Evolutionary conservation across 2,329 filamentous ascomycete species (phyloP).

Genomic region (Bretziella fagacearum): DNA sequence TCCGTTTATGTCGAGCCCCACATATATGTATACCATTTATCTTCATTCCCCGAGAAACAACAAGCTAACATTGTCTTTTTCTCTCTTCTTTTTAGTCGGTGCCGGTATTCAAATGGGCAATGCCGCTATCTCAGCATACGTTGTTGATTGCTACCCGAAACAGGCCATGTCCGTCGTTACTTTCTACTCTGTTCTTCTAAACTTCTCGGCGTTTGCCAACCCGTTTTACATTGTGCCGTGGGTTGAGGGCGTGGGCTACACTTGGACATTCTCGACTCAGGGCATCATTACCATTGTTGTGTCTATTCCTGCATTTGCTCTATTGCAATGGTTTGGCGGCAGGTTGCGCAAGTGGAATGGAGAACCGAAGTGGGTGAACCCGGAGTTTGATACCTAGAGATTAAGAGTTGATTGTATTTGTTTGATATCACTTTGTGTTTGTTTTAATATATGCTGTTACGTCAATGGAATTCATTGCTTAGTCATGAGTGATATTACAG

Average conservation of each 20-base stretch:
- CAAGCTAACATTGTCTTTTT: constrained; percentile 1
- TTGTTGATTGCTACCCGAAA: constrained; percentile 38
- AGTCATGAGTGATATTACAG: not conserved
- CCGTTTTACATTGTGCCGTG: constrained; percentile 34
- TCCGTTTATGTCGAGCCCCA: not conserved
- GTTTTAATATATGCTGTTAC: not conserved
- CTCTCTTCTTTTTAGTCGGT: constrained; percentile 25
- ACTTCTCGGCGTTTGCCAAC: constrained; percentile 30
- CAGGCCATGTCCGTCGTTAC: constrained; percentile 37
- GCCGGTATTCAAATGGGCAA: constrained; percentile 41
- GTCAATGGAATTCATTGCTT: not conserved
- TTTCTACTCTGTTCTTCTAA: constrained; percentile 37
- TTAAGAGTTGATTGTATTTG: not conserved
- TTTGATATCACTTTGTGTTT: not conserved
- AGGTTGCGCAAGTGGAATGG: constrained; percentile 23
- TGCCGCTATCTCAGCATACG: constrained; percentile 33
- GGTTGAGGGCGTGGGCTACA: constrained; percentile 29
- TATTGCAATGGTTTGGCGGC: constrained; percentile 26
- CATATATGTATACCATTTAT: not conserved
- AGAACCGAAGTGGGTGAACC: constrained; percentile 29
- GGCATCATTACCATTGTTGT: constrained; percentile 28
- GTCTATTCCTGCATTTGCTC: constrained; percentile 23
- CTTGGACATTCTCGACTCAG: constrained; percentile 33
- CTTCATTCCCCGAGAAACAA: too few species aligned
- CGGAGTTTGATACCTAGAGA: constrained; percentile 22